These are phyloP conservation scores for Bifiguratus adelaidae DNA, from an alignment of 192 early-diverging fungal species.

Conservation along the genomic window DNA sequence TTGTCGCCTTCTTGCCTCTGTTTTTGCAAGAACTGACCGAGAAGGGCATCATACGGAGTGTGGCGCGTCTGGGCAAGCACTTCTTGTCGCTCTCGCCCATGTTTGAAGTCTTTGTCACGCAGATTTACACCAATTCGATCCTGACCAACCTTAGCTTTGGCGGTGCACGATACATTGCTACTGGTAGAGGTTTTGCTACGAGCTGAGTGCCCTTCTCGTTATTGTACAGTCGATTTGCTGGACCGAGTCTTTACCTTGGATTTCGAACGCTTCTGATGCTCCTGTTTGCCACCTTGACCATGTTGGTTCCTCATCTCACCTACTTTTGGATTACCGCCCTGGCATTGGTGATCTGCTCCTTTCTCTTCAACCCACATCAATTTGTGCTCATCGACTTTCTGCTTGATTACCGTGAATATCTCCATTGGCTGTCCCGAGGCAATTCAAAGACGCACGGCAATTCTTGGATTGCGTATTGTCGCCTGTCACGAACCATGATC, in stretches of 20 bases:
- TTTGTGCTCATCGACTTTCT: constrained; percentile 56
- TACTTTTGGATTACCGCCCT: constrained; percentile 63
- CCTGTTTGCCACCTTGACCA: constrained; percentile 44
- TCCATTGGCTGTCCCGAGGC: constrained; percentile 53
- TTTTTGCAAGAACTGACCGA: constrained; percentile 65
- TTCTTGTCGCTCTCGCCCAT: constrained; percentile 57
- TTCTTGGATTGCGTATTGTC: constrained; percentile 60
- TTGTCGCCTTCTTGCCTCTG: constrained; percentile 57
- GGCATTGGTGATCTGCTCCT: constrained; percentile 52
- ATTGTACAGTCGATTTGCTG: constrained; percentile 52
- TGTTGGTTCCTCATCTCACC: constrained; percentile 47
- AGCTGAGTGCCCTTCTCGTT: constrained; percentile 49
- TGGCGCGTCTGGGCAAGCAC: constrained; percentile 49
- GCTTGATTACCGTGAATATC: constrained; percentile 53
- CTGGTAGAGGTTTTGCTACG: constrained; percentile 64
- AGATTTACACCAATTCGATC: constrained; percentile 58
- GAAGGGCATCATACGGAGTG: constrained; percentile 46
- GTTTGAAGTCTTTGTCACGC: constrained; percentile 63
- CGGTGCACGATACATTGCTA: constrained; percentile 59
- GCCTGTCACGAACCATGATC: constrained; percentile 41
- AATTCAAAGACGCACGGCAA: constrained; percentile 44
- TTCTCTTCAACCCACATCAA: constrained; percentile 69
- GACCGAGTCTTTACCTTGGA: constrained; percentile 58
- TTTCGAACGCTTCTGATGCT: constrained; percentile 46
- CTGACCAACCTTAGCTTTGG: constrained; percentile 57